Base-by-base conservation (phyloP, 2,329 filamentous ascomycete species). In the Mariannaea sp. region DNA sequence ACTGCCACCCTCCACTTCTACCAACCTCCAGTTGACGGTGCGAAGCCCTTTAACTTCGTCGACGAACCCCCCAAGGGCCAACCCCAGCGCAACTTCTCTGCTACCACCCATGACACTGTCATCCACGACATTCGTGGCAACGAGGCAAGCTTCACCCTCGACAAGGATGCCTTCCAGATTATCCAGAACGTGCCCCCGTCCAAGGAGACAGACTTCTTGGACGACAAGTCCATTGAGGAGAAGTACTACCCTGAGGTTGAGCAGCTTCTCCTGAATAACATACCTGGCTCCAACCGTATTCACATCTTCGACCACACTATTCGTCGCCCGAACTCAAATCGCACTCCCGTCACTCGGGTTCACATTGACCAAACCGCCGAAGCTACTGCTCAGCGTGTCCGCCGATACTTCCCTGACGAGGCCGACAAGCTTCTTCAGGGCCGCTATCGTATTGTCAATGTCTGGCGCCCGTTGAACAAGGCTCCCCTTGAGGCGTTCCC, bases 221-320 rank as follows among this genome's bases (percentile, higher is more conserved):
- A 89, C 69, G 87, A 92, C 65, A 82, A 78, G 9, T 83, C 82
- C 55, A 89, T 97, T 71, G 74, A 82, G 65, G 65, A 74, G 1
- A 80, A 84, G 48, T 97, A 96, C 78, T 97, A 97, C 75, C 88
- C 90, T 0, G 91, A 96, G 69, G 83, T 96, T 7, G 87, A 92
- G 73, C 70, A 80, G 42, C 75, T 96, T 20, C 76, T 97, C 1
- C 75, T 92, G 2, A 74, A 83, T 12, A 72, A 83, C 52, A 77
- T 95, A 13, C 85, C 87, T 0, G 89, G 87, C 47, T 80, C 83
- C 20, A 79, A 82, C 51, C 79, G 80, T 4, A 77, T 96, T 24
- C 76, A 90, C 61, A 75, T 96, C 68, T 96, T 96, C 73, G 91
- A 96, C 77, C 89, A 96, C 75, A 96, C 91, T 7, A 84, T 96